Conservation (phyloP, 176 grass and related monocot genomes). For the Otatea glauca region DNA sequence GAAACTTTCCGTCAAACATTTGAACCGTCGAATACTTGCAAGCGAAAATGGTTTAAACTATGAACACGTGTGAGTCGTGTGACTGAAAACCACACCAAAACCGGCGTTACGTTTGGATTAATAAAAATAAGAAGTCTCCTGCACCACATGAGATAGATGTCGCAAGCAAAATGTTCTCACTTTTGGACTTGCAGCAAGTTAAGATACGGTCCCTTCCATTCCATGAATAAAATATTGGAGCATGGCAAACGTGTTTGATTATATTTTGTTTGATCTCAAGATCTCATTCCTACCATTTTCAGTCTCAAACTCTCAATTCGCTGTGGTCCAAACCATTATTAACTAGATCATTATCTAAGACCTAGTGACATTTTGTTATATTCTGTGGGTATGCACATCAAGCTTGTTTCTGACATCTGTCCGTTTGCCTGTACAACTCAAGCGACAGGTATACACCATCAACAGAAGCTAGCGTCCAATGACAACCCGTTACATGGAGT, state of each 20-base stretch:
- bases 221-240: background rate
- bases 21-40: background rate
- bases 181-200: background rate
- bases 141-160: background rate
- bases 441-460: no score
- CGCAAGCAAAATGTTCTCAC: background rate
- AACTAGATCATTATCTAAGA: background rate
- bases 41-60: background rate
- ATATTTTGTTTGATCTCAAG: background rate
- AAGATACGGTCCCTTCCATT: background rate
- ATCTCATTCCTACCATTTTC: background rate
- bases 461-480: no score
- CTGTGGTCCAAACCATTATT: slow-evolving; percentile 3
- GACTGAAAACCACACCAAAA: background rate
- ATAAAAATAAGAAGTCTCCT: slow-evolving; percentile 3
- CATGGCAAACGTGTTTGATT: slow-evolving; percentile 35
- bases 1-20: background rate
- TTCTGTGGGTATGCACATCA: no score
- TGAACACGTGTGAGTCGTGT: no score
- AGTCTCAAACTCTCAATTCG: slow-evolving; percentile 8
- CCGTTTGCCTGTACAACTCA: no score
- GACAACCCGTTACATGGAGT: background rate
- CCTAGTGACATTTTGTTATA: background rate
- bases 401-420: background rate
- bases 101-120: background rate